Conservation (phyloP, 345 rosid species). For the Melastoma malabathricum region DNA sequence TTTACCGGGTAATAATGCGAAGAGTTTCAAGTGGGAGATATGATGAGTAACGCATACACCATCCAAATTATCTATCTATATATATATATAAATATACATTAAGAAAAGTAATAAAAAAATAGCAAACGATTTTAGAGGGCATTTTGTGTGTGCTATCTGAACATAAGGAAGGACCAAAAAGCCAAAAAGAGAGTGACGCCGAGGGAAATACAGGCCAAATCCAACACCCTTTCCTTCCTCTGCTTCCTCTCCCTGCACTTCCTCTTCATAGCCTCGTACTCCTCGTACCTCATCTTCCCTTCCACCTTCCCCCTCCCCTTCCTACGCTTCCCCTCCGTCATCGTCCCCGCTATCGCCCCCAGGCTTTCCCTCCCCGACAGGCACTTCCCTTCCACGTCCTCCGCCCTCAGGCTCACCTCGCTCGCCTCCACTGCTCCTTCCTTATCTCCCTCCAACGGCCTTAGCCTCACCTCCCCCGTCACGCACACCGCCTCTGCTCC, state of each 20-base stretch:
- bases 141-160: too few species aligned
- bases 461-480: slow-evolving; percentile 26
- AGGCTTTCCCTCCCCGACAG: slow-evolving; percentile 60
- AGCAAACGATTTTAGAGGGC: too few species aligned
- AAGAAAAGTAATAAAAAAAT: too few species aligned
- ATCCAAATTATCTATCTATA: too few species aligned
- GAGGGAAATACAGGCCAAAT: slow-evolving; percentile 17
- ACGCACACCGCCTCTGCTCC: slow-evolving; percentile 20
- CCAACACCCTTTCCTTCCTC: slow-evolving; percentile 24
- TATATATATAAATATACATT: too few species aligned
- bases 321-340: slow-evolving; percentile 28
- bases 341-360: slow-evolving; percentile 30
- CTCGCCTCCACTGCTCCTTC: slow-evolving; percentile 52
- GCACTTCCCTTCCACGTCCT: slow-evolving; percentile 66
- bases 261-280: slow-evolving; percentile 29
- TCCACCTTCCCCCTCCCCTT: slow-evolving; percentile 12
- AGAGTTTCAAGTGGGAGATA: too few species aligned
- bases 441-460: slow-evolving; percentile 22
- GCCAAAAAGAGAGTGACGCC: slow-evolving; percentile 36
- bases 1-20: too few species aligned
- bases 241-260: slow-evolving; percentile 20
- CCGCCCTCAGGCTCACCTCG: slow-evolving; percentile 51
- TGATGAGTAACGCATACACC: too few species aligned
- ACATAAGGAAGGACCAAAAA: slow-evolving; percentile 40
- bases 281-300: slow-evolving; percentile 26